phyloP scores from a whole-genome alignment of 2,329 filamentous ascomycete genomes.

The Helicocarpus griseus region DNA sequence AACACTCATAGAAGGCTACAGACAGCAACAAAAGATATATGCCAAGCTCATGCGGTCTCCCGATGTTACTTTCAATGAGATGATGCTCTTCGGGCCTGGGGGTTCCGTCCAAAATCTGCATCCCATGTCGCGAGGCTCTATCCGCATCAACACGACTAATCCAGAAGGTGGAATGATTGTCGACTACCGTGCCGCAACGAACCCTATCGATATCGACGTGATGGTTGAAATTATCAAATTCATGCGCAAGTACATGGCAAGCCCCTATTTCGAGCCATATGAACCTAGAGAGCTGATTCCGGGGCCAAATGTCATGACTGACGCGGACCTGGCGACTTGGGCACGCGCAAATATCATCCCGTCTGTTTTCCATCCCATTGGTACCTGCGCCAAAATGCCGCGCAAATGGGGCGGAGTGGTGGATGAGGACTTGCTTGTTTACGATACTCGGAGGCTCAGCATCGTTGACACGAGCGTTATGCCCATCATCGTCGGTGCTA shows the following conservation, averaged over 20 bases:
- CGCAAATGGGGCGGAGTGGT: slow-evolving; percentile 15
- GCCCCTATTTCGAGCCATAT: slow-evolving; percentile 9
- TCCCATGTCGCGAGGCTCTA: slow-evolving; percentile 32
- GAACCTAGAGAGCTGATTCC: not conserved
- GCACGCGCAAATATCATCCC: slow-evolving; percentile 1
- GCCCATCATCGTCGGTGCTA: slow-evolving; percentile 14
- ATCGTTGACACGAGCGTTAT: slow-evolving; percentile 22
- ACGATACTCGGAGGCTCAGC: slow-evolving; percentile 17
- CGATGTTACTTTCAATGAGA: slow-evolving; percentile 2
- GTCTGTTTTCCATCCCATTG: slow-evolving; percentile 13
- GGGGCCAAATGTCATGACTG: not conserved
- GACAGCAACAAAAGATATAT: not conserved
- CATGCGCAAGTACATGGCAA: slow-evolving; percentile 28
- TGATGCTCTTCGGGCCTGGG: not conserved
- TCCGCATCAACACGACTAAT: slow-evolving; percentile 29
- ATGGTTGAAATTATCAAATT: slow-evolving; percentile 28
- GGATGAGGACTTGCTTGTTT: slow-evolving; percentile 13
- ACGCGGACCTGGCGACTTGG: slow-evolving; percentile 1
- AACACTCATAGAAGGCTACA: slow-evolving; percentile 1
- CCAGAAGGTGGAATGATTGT: slow-evolving; percentile 27
- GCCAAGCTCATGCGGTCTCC: not conserved
- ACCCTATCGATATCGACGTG: slow-evolving; percentile 30
- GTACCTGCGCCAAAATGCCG: slow-evolving; percentile 18
- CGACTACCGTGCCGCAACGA: slow-evolving; percentile 31
- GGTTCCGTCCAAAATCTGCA: slow-evolving; percentile 16